Conservation (phyloP, 495 filamentous ascomycete genomes). For the Schizothecium vesticola region DNA sequence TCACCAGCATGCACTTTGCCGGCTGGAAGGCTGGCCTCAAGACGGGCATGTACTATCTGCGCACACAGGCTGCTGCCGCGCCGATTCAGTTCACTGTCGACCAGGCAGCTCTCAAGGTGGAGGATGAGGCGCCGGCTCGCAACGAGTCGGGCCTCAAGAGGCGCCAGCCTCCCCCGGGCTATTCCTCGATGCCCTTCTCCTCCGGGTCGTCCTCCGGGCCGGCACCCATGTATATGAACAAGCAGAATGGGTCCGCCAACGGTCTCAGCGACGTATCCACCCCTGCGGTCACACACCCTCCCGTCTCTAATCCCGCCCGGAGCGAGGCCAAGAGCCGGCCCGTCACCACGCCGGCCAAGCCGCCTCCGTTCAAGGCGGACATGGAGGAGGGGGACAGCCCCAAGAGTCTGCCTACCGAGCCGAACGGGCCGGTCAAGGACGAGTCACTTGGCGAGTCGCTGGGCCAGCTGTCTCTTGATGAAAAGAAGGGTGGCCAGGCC, state of each 20-base stretch:
- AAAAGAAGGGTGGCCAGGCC: constrained; percentile 43
- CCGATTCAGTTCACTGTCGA: constrained; percentile 99
- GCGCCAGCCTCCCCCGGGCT: constrained; percentile 52
- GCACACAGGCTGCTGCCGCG: constrained; percentile 91
- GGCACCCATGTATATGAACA: constrained; percentile 40
- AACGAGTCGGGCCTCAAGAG: constrained; percentile 58
- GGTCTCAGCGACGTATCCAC: constrained; percentile 54
- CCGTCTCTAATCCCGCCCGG: constrained; percentile 33
- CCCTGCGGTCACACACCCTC: constrained; percentile 55
- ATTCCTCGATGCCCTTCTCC: constrained; percentile 48
- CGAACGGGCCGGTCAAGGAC: constrained; percentile 47
- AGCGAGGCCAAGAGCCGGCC: constrained; percentile 37
- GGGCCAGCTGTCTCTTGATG: constrained; percentile 45
- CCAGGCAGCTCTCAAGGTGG: constrained; percentile 88
- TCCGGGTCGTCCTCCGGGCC: constrained; percentile 40
- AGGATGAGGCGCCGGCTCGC: constrained; percentile 74
- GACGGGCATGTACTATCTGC: constrained; percentile 99
- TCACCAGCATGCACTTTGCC: constrained; percentile 98
- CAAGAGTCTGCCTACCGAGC: constrained; percentile 66
- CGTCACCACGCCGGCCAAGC: constrained; percentile 42
- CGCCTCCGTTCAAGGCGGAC: constrained; percentile 61
- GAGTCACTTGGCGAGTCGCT: constrained; percentile 59
- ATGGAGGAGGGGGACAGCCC: constrained; percentile 67
- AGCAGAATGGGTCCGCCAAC: constrained; percentile 31
- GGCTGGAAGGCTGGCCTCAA: constrained; percentile 99